Evolutionary conservation across 1,284 basidiomycete species (phyloP), one percentile per base, ranked within the genome.

Genomic region (Paramarasmius palmivorus): DNA sequence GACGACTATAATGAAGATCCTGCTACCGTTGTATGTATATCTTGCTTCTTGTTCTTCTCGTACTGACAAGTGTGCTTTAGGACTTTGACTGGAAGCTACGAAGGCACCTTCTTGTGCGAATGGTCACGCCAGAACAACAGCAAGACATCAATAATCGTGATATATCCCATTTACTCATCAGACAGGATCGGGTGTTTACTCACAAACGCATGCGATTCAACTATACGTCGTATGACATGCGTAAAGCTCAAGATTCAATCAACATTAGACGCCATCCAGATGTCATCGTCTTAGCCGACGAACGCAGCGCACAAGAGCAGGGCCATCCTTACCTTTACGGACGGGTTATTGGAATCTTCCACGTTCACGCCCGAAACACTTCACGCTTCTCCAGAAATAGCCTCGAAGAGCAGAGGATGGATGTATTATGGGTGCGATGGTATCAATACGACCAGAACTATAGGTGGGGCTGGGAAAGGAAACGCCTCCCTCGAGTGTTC

Each of bases 201-300:
- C 64, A 67, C 57, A 61, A 62, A 34, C 57, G 59, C 12, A n/a
- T 67, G 2, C 55, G 56, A 0, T 19, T 68, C 34, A 65, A 68
- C 44, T 70, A 65, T 55, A 70, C 68, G 1, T 66, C 66, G 4
- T 72, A 72, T 56, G 64, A 70, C 54, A 51, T 68, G 3, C 55
- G 61, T 15, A 64, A 65, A 1, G 63, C 57, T 8, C 64, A 72
- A 55, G 74, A 76, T 54, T 55, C 60, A 4, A 59, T 77, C 32
- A 71, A 74, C 53, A 66, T 70, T 0, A 41, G 56, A 0, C 60
- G 60, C 0, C 59, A 63, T 20, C 56, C 65, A 23, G 62, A 68
- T 29, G 53, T 74, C 36, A 68, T 75, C 61, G 51, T 70, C 4
- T 56, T 62, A 9, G 46, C 63, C 2, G 54, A 54, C 20, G 55